Percentiles rank a stretch among this genome's conserved stretches.
Evolutionary conservation across 768 basidiomycete genomes (phyloP).

Genomic region (Xerocomus brunneocitrinus): DNA sequence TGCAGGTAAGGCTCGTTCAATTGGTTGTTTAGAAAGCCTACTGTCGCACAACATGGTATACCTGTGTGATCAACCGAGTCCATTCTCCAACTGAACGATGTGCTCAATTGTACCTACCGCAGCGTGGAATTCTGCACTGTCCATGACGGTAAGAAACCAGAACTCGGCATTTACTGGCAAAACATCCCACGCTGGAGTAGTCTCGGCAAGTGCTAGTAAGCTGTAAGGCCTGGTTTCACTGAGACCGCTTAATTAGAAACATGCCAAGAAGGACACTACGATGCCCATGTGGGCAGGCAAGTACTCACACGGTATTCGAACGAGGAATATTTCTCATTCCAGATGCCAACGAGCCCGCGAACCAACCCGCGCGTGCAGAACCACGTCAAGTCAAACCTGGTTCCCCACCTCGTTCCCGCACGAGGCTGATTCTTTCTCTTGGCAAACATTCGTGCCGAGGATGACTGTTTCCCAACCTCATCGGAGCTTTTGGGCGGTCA

Average conservation of each 20-base stretch:
- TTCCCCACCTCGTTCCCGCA: not conserved
- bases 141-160: slow-evolving; percentile 33
- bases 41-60: slow-evolving; percentile 66
- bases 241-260: too few species aligned
- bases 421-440: not conserved
- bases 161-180: not conserved
- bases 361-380: not conserved
- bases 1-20: not conserved
- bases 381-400: not conserved
- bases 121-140: slow-evolving; percentile 60
- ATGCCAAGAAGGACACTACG: too few species aligned
- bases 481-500: not conserved
- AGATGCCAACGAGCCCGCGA: too few species aligned
- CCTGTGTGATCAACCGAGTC: slow-evolving; percentile 35
- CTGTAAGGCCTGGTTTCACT: too few species aligned
- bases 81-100: not conserved
- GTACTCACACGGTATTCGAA: too few species aligned
- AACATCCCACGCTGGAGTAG: not conserved
- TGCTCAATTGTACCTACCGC: slow-evolving; percentile 35
- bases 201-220: too few species aligned
- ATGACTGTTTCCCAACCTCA: not conserved
- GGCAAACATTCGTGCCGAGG: not conserved
- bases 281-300: too few species aligned
- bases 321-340: too few species aligned
- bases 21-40: slow-evolving; percentile 7